These are phyloP conservation scores for Corrigiola litoralis DNA, from an alignment of 179 eudicot species.

Conservation along the genomic window DNA sequence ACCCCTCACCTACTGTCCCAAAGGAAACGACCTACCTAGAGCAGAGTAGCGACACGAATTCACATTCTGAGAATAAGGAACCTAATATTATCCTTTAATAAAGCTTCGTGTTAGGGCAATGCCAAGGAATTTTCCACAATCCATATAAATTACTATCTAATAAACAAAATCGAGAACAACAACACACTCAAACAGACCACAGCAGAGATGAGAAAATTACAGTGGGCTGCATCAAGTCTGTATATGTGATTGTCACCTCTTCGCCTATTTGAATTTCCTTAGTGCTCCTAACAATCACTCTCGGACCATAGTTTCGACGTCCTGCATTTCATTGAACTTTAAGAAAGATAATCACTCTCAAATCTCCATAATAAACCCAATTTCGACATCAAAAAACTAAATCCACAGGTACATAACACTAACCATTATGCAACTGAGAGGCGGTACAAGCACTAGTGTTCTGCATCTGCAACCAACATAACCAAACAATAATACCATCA, in stretches of 20 bases:
- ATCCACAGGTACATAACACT: not conserved
- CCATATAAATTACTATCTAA: not conserved
- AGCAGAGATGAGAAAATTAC: conserved; percentile 17
- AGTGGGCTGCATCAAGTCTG: conserved; percentile 65
- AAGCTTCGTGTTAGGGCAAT: not conserved
- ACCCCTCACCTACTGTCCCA: not conserved
- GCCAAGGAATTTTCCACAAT: not conserved
- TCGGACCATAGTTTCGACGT: conserved; percentile 44
- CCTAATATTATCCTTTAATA: too few relatives aligned
- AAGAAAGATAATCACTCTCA: not conserved
- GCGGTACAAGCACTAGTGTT: conserved; percentile 1
- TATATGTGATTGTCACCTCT: conserved; percentile 60
- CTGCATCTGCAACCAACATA: not conserved
- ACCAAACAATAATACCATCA: not conserved
- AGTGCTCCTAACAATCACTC: conserved; percentile 47
- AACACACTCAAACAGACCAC: not conserved
- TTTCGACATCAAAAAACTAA: not conserved
- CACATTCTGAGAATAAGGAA: not conserved
- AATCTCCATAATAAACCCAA: not conserved
- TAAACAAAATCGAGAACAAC: not conserved
- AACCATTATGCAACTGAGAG: conserved; percentile 21
- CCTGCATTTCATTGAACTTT: conserved; percentile 21
- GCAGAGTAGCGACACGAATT: not conserved
- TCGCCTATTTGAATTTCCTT: conserved; percentile 45
- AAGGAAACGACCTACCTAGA: not conserved